Percentiles rank a stretch among this genome's conserved stretches.
phyloP scores from a whole-genome alignment of 768 basidiomycete genomes.

The Erythrobasidium yunnanense region DNA sequence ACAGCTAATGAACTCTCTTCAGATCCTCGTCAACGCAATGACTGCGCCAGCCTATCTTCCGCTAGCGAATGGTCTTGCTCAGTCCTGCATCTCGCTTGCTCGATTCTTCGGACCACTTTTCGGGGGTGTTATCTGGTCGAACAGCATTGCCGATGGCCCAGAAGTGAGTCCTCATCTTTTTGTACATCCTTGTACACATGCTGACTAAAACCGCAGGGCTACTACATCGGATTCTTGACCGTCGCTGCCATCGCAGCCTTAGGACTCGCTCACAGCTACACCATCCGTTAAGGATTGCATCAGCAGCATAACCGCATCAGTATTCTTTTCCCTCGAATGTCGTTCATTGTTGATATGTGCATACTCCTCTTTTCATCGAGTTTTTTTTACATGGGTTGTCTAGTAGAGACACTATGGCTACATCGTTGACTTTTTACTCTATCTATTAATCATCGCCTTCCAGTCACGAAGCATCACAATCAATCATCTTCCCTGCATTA shows the following conservation, averaged over 20 bases:
- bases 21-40: slow-evolving; percentile 50
- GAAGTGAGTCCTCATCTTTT: background rate
- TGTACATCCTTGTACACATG: background rate
- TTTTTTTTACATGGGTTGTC: too few relatives aligned
- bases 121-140: slow-evolving; percentile 43
- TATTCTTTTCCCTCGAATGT: too few relatives aligned
- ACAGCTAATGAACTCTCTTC: too few relatives aligned
- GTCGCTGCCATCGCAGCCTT: background rate
- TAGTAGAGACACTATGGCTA: too few relatives aligned
- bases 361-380: too few relatives aligned
- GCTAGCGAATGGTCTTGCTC: slow-evolving; percentile 87
- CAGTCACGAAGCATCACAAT: too few relatives aligned
- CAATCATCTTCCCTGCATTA: too few relatives aligned
- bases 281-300: slow-evolving; percentile 7
- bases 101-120: slow-evolving; percentile 55
- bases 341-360: too few relatives aligned
- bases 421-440: too few relatives aligned
- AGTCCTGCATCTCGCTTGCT: slow-evolving; percentile 86
- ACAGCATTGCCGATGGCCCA: slow-evolving; percentile 18
- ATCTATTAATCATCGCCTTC: too few relatives aligned
- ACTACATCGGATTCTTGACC: slow-evolving; percentile 16
- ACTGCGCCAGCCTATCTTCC: slow-evolving; percentile 80
- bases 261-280: slow-evolving; percentile 10
- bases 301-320: too few relatives aligned
- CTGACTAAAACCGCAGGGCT: slow-evolving; percentile 2